These are phyloP conservation scores for Galerina sulciceps DNA, from an alignment of 768 basidiomycete genomes.

Conservation along the genomic window DNA sequence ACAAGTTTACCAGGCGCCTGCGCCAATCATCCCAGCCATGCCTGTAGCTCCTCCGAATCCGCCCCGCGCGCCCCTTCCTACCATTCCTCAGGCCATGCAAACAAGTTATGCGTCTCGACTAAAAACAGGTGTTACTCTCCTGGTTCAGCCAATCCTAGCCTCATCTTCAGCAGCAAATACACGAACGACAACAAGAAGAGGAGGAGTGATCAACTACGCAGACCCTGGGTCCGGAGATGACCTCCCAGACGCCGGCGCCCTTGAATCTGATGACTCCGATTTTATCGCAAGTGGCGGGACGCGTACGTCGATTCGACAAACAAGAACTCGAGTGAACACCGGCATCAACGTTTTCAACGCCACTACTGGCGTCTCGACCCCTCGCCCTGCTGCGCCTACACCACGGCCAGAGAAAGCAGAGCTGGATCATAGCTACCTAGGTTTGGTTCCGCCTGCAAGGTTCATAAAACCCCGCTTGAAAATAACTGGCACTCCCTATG, in stretches of 20 bases:
- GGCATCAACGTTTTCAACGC: slow-evolving; percentile 63
- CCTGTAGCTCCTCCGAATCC: slow-evolving; percentile 48
- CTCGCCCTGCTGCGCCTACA: slow-evolving; percentile 35
- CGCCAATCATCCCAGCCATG: slow-evolving; percentile 33
- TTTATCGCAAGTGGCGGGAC: slow-evolving; percentile 70
- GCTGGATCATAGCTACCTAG: slow-evolving; percentile 88
- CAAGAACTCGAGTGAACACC: slow-evolving; percentile 43
- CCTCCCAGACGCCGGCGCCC: slow-evolving; percentile 76
- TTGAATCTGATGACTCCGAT: slow-evolving; percentile 87
- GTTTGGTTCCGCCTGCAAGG: slow-evolving; percentile 79
- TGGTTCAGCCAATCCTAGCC: slow-evolving; percentile 83
- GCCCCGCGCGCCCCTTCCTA: slow-evolving; percentile 60
- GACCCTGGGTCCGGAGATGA: slow-evolving; percentile 87
- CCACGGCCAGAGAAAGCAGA: slow-evolving; percentile 57
- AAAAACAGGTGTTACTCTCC: slow-evolving; percentile 84
- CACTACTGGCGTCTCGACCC: slow-evolving; percentile 47
- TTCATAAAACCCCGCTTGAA: slow-evolving; percentile 70
- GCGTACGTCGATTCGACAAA: slow-evolving; percentile 57
- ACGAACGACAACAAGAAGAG: slow-evolving; percentile 59
- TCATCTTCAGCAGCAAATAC: slow-evolving; percentile 41
- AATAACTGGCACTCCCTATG: slow-evolving; percentile 59
- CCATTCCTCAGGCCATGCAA: slow-evolving; percentile 69
- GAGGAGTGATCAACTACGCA: slow-evolving; percentile 82
- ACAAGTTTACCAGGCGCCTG: not conserved
- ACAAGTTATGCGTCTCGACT: slow-evolving; percentile 91